Percentiles rank a stretch among this genome's conserved stretches.
These are phyloP conservation scores for Taxillus chinensis DNA, from an alignment of 164 flowering plant species.

Conservation along the genomic window DNA sequence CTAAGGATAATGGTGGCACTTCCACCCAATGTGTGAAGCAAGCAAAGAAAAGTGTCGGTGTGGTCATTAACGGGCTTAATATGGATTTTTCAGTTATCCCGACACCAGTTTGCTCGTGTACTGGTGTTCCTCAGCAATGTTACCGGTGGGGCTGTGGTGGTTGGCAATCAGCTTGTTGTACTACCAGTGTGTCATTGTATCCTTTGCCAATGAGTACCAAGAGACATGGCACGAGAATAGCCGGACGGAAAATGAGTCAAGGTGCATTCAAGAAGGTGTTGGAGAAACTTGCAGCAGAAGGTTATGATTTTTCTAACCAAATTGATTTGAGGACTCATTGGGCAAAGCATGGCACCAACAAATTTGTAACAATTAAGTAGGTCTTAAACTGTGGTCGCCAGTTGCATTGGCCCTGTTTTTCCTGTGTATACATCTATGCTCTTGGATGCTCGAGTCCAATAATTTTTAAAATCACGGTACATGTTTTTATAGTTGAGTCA, in stretches of 20 bases:
- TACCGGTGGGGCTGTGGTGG: conserved; percentile 96
- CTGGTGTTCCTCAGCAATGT: conserved; percentile 76
- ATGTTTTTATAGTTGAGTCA: conserved; percentile 16
- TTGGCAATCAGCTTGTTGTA: conserved; percentile 93
- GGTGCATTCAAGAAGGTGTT: conserved; percentile 91
- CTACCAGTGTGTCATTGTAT: conserved; percentile 67
- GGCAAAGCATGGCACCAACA: conserved; percentile 95
- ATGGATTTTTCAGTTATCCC: conserved; percentile 78
- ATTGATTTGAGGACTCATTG: conserved; percentile 80
- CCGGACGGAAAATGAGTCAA: conserved; percentile 90
- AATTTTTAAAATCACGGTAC: conserved; percentile 24
- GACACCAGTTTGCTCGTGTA: conserved; percentile 77
- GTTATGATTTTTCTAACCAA: conserved; percentile 57
- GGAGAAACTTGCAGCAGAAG: conserved; percentile 76
- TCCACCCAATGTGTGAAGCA: conserved; percentile 40
- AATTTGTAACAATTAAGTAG: conserved; percentile 87
- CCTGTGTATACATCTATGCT: conserved; percentile 39
- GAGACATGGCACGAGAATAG: conserved; percentile 81
- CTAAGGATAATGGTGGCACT: conserved; percentile 32
- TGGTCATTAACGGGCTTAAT: conserved; percentile 66
- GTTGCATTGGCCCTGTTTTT: conserved; percentile 31
- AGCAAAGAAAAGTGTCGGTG: conserved; percentile 44
- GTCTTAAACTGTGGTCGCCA: conserved; percentile 18
- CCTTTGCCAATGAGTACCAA: conserved; percentile 87
- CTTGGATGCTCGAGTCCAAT: conserved; percentile 17